A percentile compares a stretch with the other conserved stretches of the same genome.
phyloP scores from a whole-genome alignment of 2,329 filamentous ascomycete genomes.

The Aspergillus unguis region DNA sequence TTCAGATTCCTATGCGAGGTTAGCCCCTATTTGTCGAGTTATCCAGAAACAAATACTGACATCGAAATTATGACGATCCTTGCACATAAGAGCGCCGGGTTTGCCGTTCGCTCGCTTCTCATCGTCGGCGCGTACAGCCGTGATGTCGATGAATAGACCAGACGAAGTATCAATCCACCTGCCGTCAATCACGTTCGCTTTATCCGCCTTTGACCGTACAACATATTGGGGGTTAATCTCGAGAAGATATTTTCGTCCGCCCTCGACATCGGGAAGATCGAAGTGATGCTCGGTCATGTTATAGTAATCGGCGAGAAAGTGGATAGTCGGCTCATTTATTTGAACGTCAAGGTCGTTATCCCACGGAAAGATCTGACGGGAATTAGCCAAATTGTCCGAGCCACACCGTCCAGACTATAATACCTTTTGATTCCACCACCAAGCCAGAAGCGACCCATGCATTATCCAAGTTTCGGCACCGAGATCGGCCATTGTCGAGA shows the following conservation, averaged over 20 bases:
- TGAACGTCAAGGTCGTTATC: constrained; percentile 61
- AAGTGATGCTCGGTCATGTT: constrained; percentile 60
- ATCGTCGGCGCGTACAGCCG: constrained; percentile 51
- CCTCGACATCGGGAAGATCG: constrained; percentile 34
- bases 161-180: constrained; percentile 60
- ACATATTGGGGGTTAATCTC: constrained; percentile 58
- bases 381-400: background rate
- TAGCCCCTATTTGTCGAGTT: constrained; percentile 1
- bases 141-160: constrained; percentile 62
- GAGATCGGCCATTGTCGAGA: constrained; percentile 55
- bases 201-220: constrained; percentile 45
- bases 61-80: constrained; percentile 55
- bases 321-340: constrained; percentile 53
- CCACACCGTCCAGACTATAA: constrained; percentile 2
- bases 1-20: constrained; percentile 39
- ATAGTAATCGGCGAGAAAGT: constrained; percentile 57
- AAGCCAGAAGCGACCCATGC: constrained; percentile 59
- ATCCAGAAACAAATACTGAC: constrained; percentile 22
- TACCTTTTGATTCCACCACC: constrained; percentile 61
- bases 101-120: constrained; percentile 37
- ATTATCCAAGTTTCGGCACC: constrained; percentile 62
- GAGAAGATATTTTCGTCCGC: constrained; percentile 50
- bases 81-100: constrained; percentile 51
- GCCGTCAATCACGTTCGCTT: constrained; percentile 57
- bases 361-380: constrained; percentile 54